phyloP scores from a whole-genome alignment of 192 early-diverging fungal species.

The Coemansia sp. region DNA sequence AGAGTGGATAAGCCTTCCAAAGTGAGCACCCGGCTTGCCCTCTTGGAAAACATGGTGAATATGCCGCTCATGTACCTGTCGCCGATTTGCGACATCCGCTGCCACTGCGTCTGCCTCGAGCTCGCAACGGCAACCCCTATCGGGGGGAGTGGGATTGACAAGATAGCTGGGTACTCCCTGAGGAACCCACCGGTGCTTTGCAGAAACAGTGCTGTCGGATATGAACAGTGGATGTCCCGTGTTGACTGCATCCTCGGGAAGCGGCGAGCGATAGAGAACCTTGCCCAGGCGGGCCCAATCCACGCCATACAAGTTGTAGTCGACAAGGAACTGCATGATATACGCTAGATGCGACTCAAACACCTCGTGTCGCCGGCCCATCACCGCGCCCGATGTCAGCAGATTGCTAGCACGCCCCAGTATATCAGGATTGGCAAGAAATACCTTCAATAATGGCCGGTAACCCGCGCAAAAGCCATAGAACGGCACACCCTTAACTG shows the following conservation, averaged over 20 bases:
- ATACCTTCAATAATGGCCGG: conserved; percentile 77
- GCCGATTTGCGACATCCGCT: conserved; percentile 70
- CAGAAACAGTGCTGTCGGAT: conserved; percentile 14
- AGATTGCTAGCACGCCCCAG: conserved; percentile 65
- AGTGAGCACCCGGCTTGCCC: conserved; percentile 7
- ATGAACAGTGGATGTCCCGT: neutral
- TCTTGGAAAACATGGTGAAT: conserved; percentile 56
- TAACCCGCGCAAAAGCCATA: conserved; percentile 84
- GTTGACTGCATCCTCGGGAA: conserved; percentile 6
- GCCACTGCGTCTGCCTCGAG: conserved; percentile 75
- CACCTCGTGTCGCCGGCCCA: conserved; percentile 70
- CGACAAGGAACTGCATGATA: conserved; percentile 83
- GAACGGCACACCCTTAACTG: conserved; percentile 82
- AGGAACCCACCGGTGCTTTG: conserved; percentile 35
- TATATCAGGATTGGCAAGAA: conserved; percentile 66
- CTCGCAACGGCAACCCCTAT: conserved; percentile 68
- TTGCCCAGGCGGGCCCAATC: conserved; percentile 68
- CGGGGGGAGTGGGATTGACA: conserved; percentile 35
- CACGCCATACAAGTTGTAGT: conserved; percentile 89
- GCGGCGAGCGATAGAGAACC: conserved; percentile 43
- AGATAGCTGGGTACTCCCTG: conserved; percentile 41
- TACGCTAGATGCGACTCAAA: conserved; percentile 86
- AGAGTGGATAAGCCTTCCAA: conserved; percentile 65
- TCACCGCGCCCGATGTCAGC: conserved; percentile 73
- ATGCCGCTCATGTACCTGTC: conserved; percentile 52